A percentile compares a stretch with the other conserved stretches of the same genome.
These are phyloP conservation scores for Raffaelea arxii DNA, from an alignment of 2,329 filamentous ascomycete species.

Conservation along the genomic window DNA sequence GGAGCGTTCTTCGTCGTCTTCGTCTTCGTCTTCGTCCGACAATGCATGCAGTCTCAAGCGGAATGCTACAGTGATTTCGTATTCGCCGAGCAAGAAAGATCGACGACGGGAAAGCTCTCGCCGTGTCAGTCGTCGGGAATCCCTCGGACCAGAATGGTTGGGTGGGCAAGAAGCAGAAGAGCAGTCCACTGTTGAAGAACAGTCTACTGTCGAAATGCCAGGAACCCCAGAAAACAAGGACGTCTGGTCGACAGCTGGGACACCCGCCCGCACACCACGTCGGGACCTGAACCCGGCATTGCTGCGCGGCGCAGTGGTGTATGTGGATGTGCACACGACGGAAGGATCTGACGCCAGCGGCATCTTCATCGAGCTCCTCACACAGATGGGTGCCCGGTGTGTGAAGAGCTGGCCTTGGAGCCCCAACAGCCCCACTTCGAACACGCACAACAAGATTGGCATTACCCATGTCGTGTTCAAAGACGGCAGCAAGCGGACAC, in stretches of 20 bases:
- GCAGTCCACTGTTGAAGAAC: no score
- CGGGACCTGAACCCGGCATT: slow-evolving; percentile 42
- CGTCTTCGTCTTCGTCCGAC: no score
- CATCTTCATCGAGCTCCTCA: slow-evolving; percentile 68
- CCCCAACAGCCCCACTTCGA: slow-evolving; percentile 28
- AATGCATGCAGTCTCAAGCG: slow-evolving; percentile 25
- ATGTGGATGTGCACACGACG: slow-evolving; percentile 73
- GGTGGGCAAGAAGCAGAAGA: slow-evolving; percentile 10
- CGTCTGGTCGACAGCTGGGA: slow-evolving; percentile 43
- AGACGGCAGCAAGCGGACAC: slow-evolving; percentile 68
- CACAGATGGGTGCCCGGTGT: slow-evolving; percentile 72
- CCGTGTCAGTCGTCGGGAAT: not conserved
- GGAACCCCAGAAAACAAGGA: no score
- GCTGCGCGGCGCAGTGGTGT: slow-evolving; percentile 65
- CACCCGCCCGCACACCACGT: slow-evolving; percentile 46
- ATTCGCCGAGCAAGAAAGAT: slow-evolving; percentile 38
- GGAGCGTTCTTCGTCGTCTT: no score
- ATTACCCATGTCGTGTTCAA: slow-evolving; percentile 90
- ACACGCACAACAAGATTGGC: slow-evolving; percentile 44
- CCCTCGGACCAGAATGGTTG: slow-evolving; percentile 10
- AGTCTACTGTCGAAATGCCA: no score
- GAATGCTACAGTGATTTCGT: slow-evolving; percentile 44
- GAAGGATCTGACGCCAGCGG: slow-evolving; percentile 72
- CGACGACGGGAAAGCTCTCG: slow-evolving; percentile 8
- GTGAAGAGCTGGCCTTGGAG: slow-evolving; percentile 71